These are phyloP conservation scores for Verruconis gallopava DNA, from an alignment of 2,329 filamentous ascomycete genomes.

Conservation along the genomic window DNA sequence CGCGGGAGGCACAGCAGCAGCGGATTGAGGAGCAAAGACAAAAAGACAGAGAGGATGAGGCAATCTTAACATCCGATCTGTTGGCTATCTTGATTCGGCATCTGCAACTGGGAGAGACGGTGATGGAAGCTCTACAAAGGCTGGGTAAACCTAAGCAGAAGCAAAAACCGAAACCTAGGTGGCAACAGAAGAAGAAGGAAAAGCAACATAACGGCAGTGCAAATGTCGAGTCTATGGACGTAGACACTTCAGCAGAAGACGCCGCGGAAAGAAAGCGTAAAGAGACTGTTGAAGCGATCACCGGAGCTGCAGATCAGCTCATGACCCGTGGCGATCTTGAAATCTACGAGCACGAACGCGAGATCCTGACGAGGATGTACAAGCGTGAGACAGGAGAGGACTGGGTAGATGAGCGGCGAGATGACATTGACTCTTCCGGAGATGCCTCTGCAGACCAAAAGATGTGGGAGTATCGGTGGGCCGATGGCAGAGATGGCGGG, in stretches of 20 bases:
- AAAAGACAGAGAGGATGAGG: constrained; percentile 62
- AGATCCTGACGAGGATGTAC: constrained; percentile 72
- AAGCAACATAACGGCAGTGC: constrained; percentile 29
- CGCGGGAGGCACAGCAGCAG: constrained; percentile 75
- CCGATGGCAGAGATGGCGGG: constrained; percentile 69
- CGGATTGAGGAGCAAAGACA: constrained; percentile 64
- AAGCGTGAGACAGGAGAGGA: constrained; percentile 73
- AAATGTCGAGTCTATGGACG: constrained; percentile 50
- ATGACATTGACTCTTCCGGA: constrained; percentile 13
- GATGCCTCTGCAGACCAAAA: constrained; percentile 19
- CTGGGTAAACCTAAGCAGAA: constrained; percentile 51
- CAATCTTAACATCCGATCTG: constrained; percentile 58
- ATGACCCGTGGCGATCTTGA: constrained; percentile 72
- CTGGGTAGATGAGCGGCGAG: constrained; percentile 47
- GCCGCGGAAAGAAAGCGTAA: constrained; percentile 57
- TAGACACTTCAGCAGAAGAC: constrained; percentile 45
- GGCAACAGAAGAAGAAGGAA: constrained; percentile 38
- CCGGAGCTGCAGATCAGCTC: constrained; percentile 77
- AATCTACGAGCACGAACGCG: constrained; percentile 83
- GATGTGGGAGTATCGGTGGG: constrained; percentile 90
- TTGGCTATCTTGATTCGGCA: constrained; percentile 58
- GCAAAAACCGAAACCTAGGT: constrained; percentile 45
- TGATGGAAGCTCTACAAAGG: constrained; percentile 74
- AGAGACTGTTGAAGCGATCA: constrained; percentile 66
- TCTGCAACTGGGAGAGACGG: constrained; percentile 70